Evolutionary conservation across 768 basidiomycete genomes (phyloP).

Genomic region (Polyporus arcularius): DNA sequence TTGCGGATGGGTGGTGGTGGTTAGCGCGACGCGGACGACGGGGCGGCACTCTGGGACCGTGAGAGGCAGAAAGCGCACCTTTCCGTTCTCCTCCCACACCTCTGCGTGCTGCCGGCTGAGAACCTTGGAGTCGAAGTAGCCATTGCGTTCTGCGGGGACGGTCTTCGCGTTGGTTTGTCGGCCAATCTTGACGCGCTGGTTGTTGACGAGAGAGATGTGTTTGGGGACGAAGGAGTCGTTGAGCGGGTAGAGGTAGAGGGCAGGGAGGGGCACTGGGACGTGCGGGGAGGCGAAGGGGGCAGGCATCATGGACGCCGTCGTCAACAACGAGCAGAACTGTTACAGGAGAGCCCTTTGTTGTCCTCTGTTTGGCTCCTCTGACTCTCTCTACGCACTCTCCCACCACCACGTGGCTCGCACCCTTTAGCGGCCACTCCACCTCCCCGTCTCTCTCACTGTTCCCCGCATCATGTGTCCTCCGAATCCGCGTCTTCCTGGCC

Average conservation of each 20-base stretch:
- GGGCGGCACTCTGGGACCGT: background rate
- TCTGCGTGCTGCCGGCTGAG: constrained; percentile 94
- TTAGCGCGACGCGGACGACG: constrained; percentile 10
- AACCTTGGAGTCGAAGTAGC: constrained; percentile 96
- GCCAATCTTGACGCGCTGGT: constrained; percentile 85
- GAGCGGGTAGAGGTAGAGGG: constrained; percentile 72
- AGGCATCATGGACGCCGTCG: constrained; percentile 33
- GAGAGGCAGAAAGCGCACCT: constrained; percentile 51
- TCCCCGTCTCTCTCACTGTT: background rate
- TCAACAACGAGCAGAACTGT: constrained; percentile 24
- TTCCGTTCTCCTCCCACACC: constrained; percentile 92
- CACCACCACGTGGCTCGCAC: constrained; percentile 14
- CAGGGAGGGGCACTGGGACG: constrained; percentile 30
- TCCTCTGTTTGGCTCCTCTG: constrained; percentile 16
- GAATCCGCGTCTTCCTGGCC: background rate
- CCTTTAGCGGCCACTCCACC: background rate
- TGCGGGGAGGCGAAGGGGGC: constrained; percentile 28
- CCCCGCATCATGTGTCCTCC: constrained; percentile 13
- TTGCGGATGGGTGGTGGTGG: constrained; percentile 32
- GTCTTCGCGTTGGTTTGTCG: constrained; percentile 96
- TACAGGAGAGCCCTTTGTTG: constrained; percentile 22
- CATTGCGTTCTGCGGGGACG: constrained; percentile 88
- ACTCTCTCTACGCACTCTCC: constrained; percentile 9
- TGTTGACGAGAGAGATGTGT: constrained; percentile 76
- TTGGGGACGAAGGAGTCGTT: constrained; percentile 96